Base-by-base conservation (phyloP, 768 basidiomycete species). In the Auricularia sp. region DNA sequence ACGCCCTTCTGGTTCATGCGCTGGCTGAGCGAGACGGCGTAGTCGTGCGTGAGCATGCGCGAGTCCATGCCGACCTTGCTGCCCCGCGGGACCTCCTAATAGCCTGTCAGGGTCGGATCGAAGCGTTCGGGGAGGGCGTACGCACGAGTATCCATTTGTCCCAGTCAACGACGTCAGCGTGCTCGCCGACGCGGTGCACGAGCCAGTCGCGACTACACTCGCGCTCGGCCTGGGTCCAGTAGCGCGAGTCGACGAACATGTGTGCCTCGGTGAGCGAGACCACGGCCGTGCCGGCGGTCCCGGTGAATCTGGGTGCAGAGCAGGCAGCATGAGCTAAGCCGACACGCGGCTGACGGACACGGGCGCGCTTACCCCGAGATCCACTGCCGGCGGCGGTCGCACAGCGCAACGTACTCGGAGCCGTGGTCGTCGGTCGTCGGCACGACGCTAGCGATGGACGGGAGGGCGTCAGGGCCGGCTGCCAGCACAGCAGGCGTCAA, bases 371-470 rank as follows among this genome's bases (percentile, higher is more conserved):
- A 89, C 88, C 87, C 88, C 54, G 87, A 86, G 62, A 93, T 84
- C 77, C 83, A 93, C 71, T 90, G 83, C 63, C 88, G 78, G 61
- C 92, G 83, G 73, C 88, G 88, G 74, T 94, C 92, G 65, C 85
- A 83, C 6, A 80, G 73, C 18, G 89, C 83, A 33, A 92, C 87
- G 66, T 91, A 92, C 74, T 94, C 92, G 0, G 90, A 91, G 62
- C 84, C 83, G 71, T 94, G 92, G 4, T 90, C 87, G 71, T 94
- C 92, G 73, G 90, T 89, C 42, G 82, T 85, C 2, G 90, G 90
- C 59, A 93, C 74, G 68, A 92, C 73, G 70, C 90, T 93, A 63
- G 8, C 39, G 39, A 42, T 42, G 13, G 39, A 42, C 24, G 44
- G 44, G 44, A 10, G 18, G 44, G 44, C 11, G 47, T 51, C 16